Evolutionary conservation across 768 basidiomycete species (phyloP).

Genomic region (Mycena galopus): DNA sequence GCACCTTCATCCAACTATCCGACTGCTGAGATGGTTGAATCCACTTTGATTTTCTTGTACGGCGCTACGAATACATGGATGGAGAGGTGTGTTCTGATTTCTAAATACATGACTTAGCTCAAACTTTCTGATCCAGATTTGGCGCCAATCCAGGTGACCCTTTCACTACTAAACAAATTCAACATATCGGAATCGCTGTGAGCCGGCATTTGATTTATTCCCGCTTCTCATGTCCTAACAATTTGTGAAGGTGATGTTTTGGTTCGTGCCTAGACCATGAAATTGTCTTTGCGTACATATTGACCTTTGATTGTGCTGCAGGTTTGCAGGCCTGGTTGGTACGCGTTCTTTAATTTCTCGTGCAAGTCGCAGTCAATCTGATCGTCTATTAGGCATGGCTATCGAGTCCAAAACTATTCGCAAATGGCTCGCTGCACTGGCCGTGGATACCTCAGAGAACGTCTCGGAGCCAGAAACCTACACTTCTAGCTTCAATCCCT

Average conservation of each 20-base stretch:
- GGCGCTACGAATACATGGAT: conserved; percentile 96
- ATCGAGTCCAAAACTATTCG: conserved; percentile 85
- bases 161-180: conserved; percentile 91
- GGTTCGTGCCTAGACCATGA: conserved; percentile 3
- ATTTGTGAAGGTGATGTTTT: conserved; percentile 82
- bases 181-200: conserved; percentile 95
- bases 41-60: conserved; percentile 86
- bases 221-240: conserved; percentile 11
- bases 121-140: conserved; percentile 61
- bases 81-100: conserved; percentile 59
- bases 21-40: conserved; percentile 85
- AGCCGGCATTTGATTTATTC: conserved; percentile 34
- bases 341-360: background rate
- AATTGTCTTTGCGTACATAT: background rate
- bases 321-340: conserved; percentile 91
- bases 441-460: conserved; percentile 57
- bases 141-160: conserved; percentile 86
- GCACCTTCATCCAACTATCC: conserved; percentile 63
- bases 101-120: background rate
- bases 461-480: conserved; percentile 81
- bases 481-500: conserved; percentile 86
- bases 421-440: conserved; percentile 77
- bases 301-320: background rate
- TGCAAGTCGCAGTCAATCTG: background rate
- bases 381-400: conserved; percentile 64